These are phyloP conservation scores for Penicillium crustosum DNA, from an alignment of 2,329 filamentous ascomycete species.

Conservation along the genomic window DNA sequence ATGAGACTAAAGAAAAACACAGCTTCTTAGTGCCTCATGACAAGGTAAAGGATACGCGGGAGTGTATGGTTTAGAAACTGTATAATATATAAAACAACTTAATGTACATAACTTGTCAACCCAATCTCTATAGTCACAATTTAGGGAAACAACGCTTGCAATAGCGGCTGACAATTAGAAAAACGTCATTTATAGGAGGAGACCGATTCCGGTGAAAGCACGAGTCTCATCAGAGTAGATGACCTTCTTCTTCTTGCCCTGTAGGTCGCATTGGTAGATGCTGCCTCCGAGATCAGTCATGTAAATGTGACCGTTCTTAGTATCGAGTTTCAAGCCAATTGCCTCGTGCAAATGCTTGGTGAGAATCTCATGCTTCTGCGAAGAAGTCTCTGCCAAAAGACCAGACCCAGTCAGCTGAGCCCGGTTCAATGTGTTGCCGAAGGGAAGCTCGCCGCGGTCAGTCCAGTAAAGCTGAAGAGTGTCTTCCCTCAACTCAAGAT, in stretches of 20 bases:
- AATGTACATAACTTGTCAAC: neutral
- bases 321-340: constrained; percentile 29
- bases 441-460: constrained; percentile 58
- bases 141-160: neutral
- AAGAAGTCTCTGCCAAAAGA: neutral
- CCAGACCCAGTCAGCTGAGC: constrained; percentile 21
- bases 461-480: constrained; percentile 57
- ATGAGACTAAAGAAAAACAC: neutral
- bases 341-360: constrained; percentile 27
- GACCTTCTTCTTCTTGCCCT: constrained; percentile 10
- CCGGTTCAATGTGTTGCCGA: constrained; percentile 55
- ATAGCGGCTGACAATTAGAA: neutral
- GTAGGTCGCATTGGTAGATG: constrained; percentile 26
- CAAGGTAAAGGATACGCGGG: neutral
- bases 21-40: neutral
- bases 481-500: constrained; percentile 54
- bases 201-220: constrained; percentile 17
- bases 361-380: constrained; percentile 13
- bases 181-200: neutral
- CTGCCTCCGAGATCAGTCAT: constrained; percentile 32
- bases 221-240: constrained; percentile 11
- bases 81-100: neutral
- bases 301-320: constrained; percentile 21
- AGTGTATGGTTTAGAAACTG: neutral
- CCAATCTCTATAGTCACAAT: neutral